A percentile compares a stretch with the other conserved stretches of the same genome.
Conservation (phyloP, 257 asterid species). For the Thymus quinquecostatus region DNA sequence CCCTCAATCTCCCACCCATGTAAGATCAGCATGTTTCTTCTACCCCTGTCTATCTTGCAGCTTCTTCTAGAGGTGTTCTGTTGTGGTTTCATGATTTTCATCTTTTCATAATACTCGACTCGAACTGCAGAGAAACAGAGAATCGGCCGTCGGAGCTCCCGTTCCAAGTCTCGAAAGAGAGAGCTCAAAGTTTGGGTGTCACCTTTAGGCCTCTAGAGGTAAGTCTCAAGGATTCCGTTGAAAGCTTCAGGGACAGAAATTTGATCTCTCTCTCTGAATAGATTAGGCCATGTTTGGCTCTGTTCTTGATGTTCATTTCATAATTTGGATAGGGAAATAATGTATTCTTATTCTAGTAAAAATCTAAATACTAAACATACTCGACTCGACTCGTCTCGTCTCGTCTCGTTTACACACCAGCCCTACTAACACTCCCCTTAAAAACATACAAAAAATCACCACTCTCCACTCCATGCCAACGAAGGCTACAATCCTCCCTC, state of each 20-base stretch:
- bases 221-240: conserved; percentile 41
- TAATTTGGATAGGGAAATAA: neutral
- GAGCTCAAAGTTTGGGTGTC: conserved; percentile 43
- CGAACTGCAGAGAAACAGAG: neutral
- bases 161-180: conserved; percentile 36
- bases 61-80: too few relatives aligned
- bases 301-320: neutral
- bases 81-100: too few relatives aligned
- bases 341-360: neutral
- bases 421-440: conserved; percentile 59
- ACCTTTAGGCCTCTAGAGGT: conserved; percentile 38
- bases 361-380: too few relatives aligned
- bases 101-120: too few relatives aligned
- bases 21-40: conserved; percentile 25
- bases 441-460: conserved; percentile 61
- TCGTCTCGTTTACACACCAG: neutral
- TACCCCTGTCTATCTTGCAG: too few relatives aligned
- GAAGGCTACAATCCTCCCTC: conserved; percentile 61
- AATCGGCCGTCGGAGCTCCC: neutral
- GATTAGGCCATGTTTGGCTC: neutral
- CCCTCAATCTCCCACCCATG: conserved; percentile 47
- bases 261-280: conserved; percentile 17
- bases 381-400: neutral
- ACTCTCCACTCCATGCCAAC: conserved; percentile 88
- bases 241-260: conserved; percentile 39